These are phyloP conservation scores for Hamigera avellanea DNA, from an alignment of 495 filamentous ascomycete species.

Conservation along the genomic window DNA sequence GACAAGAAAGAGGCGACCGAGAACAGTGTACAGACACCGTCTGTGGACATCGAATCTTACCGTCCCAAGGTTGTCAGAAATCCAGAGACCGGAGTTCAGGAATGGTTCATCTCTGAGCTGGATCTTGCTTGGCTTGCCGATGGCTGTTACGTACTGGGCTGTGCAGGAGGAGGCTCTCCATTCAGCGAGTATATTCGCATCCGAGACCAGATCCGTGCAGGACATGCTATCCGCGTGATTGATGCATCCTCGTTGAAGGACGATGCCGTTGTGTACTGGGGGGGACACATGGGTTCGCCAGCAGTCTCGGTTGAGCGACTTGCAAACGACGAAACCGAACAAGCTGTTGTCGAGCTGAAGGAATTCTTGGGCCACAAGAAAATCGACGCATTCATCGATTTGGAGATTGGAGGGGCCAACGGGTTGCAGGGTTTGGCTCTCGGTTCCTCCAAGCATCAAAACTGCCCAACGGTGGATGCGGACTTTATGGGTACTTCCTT, in stretches of 20 bases:
- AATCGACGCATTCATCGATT: conserved; percentile 17
- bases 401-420: conserved; percentile 30
- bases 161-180: conserved; percentile 33
- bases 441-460: conserved; percentile 14
- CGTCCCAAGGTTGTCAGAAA: conserved; percentile 6
- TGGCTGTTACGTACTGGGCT: conserved; percentile 47
- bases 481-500: too few relatives aligned
- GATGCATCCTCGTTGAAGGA: conserved; percentile 9
- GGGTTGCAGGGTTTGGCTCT: conserved; percentile 19
- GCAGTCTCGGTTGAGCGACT: conserved; percentile 22
- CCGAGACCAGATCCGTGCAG: conserved; percentile 11
- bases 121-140: conserved; percentile 42
- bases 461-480: conserved; percentile 22
- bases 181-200: conserved; percentile 11
- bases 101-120: conserved; percentile 45
- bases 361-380: conserved; percentile 12
- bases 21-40: conserved; percentile 1
- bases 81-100: conserved; percentile 10
- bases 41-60: conserved; percentile 7
- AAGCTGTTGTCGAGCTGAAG: conserved; percentile 20
- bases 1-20: conserved; percentile 7
- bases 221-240: conserved; percentile 11
- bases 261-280: conserved; percentile 13
- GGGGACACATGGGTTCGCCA: conserved; percentile 17
- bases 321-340: conserved; percentile 16